These are phyloP conservation scores for Bombardia bombarda DNA, from an alignment of 495 filamentous ascomycete species.

Conservation along the genomic window DNA sequence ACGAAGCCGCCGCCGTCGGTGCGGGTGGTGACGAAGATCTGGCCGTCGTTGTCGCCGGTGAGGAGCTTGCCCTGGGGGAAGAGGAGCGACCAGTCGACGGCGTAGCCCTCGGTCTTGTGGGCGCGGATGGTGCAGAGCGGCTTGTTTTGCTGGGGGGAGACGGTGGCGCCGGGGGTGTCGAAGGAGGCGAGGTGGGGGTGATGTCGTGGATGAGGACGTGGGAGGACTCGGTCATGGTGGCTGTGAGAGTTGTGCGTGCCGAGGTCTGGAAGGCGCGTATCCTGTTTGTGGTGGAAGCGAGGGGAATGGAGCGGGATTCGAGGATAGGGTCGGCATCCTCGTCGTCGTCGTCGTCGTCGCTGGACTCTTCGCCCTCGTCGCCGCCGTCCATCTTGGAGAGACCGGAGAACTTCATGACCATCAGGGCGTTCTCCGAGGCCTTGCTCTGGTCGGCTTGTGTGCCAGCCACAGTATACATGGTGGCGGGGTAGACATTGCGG, in stretches of 20 bases:
- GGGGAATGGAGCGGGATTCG: conserved; percentile 79
- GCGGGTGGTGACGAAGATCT: conserved; percentile 79
- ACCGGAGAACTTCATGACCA: conserved; percentile 92
- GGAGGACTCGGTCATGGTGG: conserved; percentile 82
- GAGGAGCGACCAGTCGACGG: conserved; percentile 84
- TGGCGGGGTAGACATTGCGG: conserved; percentile 83
- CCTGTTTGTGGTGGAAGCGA: conserved; percentile 82
- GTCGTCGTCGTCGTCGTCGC: conserved; percentile 66
- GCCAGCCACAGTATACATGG: conserved; percentile 86
- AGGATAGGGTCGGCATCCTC: conserved; percentile 89
- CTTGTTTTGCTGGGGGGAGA: conserved; percentile 75
- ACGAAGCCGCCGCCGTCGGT: conserved; percentile 83
- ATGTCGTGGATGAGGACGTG: conserved; percentile 91
- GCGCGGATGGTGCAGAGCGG: conserved; percentile 78
- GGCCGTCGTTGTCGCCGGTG: conserved; percentile 84
- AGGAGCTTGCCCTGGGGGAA: conserved; percentile 69
- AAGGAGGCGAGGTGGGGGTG: conserved; percentile 80
- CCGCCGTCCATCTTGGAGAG: conserved; percentile 75
- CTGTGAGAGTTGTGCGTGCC: conserved; percentile 71
- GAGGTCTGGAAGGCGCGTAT: conserved; percentile 76
- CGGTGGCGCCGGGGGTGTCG: conserved; percentile 72
- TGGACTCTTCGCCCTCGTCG: conserved; percentile 49
- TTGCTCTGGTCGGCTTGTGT: conserved; percentile 76
- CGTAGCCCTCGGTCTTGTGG: conserved; percentile 91
- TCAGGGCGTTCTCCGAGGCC: conserved; percentile 79